Evolutionary conservation across 768 basidiomycete genomes (phyloP), one percentile per base, ranked within the genome.

Genomic region (Psilocybe azurescens): DNA sequence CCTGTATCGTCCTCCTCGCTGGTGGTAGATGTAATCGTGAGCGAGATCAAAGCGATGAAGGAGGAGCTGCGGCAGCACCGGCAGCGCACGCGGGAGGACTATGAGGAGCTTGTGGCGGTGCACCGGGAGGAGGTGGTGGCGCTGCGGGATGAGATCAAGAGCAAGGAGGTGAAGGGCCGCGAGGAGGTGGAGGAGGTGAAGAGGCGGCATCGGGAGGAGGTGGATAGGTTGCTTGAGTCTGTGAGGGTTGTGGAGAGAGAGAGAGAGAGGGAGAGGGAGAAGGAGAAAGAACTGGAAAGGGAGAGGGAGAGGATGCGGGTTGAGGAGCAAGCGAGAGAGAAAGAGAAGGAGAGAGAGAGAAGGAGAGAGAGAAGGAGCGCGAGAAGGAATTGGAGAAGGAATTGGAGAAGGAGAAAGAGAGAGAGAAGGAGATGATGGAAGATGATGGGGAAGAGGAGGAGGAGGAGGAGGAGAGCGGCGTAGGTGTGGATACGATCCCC

Each of bases 31-130:
- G 59, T 64, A 5, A 55, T 68, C 29, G 32, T 68, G 18, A 59
- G 47, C 29, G 64, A 68, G 38, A 61, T 68, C 56, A 68, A 56
- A 48, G 52, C 55, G 3, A 68, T 68, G 64, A 68, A 68, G 46
- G 67, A 68, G 28, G 67, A 68, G 32, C 29, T 68, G 29, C 49
- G 64, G 14, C 36, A 54, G 36, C 59, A 53, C 30, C 61, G 61
- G 41, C 44, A 60, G 16, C 49, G 58, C 30, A 61, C 46, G n/a
- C 58, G 56, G 32, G 59, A 61, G 24, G 66, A 67, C 24, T 33
- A 63, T 13, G 58, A 60, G 16, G 9, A 59, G 33, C 62, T 68
- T 39, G 47, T 16, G 14, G n/a, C 55, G 8, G 36, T 58, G 20
- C 64, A 63, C 41, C 59, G 47, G n/a, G 49, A 56, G 1, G 64